Base-by-base conservation (phyloP, 768 basidiomycete species). In the Gymnopilus junonius region DNA sequence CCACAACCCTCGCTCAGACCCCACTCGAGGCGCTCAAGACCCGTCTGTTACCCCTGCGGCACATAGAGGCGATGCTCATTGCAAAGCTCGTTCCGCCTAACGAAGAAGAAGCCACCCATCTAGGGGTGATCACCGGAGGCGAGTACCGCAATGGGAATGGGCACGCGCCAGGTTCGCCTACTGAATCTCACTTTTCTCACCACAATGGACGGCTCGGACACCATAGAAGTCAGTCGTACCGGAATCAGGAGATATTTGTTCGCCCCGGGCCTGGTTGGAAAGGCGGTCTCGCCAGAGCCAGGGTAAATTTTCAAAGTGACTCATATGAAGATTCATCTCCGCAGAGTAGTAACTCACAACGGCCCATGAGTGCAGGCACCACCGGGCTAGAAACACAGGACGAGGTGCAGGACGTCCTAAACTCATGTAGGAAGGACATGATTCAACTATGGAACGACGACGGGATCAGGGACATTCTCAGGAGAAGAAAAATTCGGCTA, bases 201-300 rank as follows among this genome's bases (percentile, higher is more conserved):
- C 23, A 37, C 29, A 67, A 64, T 39, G 58, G 60, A 15, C 63
- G 65, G 14, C 62, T 63, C 27, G 65, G 64, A n/a, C 67, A 68
- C 55, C 53, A 61, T 35, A 55, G 57, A 29, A 57, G 64, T 60
- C 34, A 66, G n/a, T 70, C 74, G 8, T 71, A 74, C 69, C 65
- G 75, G n/a, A 78, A 71, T 50, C 80, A 83, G 31, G 88, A 89
- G 67, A 79, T 88, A 0, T 87, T 86, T 51, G 81, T 89, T 20
- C 82, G 91, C 4, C 88, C 91, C 0, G 87, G 89, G 1, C 78
- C 82, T 34, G 82, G 83, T 23, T 92, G 89, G 90, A 88, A 87
- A 72, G 85, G 86, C 12, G 82, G 80, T 17, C 71, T 89, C 35
- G 79, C 85, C 2, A 81, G 77, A 37, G 81, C 81, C 0, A 67